Percentiles rank a stretch among this genome's conserved stretches.
These are phyloP conservation scores for Zygosaccharomyces pseudorouxii DNA, from an alignment of 805 yeast genomes.

Conservation along the genomic window DNA sequence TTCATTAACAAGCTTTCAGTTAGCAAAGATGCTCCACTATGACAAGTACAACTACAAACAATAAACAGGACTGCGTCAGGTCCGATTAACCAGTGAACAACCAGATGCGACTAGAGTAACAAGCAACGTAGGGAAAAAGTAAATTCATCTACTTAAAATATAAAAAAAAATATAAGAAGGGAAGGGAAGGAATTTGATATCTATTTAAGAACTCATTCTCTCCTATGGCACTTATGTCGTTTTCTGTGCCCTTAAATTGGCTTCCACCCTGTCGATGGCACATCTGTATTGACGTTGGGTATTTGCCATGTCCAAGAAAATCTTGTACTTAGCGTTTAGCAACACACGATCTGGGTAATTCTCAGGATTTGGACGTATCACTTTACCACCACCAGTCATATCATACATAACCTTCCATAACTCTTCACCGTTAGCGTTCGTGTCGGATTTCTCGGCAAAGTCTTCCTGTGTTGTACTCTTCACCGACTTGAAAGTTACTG, in stretches of 20 bases:
- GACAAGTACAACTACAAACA: neutral
- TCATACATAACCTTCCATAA: conserved; percentile 85
- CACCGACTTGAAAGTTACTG: conserved; percentile 58
- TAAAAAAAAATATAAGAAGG: neutral
- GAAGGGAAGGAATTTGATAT: no score
- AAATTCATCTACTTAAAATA: neutral
- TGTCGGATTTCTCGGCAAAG: conserved; percentile 22
- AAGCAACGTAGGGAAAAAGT: neutral
- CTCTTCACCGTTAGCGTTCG: conserved; percentile 45
- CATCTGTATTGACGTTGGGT: conserved; percentile 74
- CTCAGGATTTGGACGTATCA: conserved; percentile 59
- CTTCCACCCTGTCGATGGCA: conserved; percentile 51
- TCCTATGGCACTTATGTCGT: neutral
- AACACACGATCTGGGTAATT: conserved; percentile 63
- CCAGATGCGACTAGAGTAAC: neutral
- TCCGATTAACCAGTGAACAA: no score
- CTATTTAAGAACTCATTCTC: neutral
- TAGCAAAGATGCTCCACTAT: no score
- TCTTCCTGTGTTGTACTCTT: conserved; percentile 48
- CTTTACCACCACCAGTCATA: conserved; percentile 79
- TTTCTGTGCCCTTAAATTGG: neutral
- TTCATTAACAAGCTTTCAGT: no score
- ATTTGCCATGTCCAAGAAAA: conserved; percentile 82
- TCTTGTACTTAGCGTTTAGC: conserved; percentile 72
- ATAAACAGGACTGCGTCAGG: no score